A percentile compares a stretch with the other conserved stretches of the same genome.
These are phyloP conservation scores for Thozetella sp. DNA, from an alignment of 495 filamentous ascomycete species.

Conservation along the genomic window DNA sequence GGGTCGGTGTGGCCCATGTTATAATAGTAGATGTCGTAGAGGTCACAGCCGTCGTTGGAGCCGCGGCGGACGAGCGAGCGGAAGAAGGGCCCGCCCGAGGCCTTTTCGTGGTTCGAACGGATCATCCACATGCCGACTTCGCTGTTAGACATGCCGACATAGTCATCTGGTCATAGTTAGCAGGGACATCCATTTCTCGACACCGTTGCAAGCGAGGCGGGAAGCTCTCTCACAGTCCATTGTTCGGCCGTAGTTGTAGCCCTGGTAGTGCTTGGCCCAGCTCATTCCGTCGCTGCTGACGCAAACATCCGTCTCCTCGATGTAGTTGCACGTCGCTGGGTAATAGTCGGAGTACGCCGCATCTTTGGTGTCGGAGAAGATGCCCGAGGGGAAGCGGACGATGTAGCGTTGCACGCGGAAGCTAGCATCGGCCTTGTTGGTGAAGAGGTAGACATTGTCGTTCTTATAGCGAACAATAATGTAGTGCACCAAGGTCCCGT, in stretches of 20 bases:
- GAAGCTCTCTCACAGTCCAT: not conserved
- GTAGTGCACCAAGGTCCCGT: not conserved
- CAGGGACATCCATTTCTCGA: no score
- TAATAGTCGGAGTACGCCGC: not conserved
- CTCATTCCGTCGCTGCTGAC: not conserved
- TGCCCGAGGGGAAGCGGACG: not conserved
- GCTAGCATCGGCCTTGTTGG: constrained; percentile 2
- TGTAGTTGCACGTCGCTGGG: not conserved
- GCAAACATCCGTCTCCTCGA: not conserved
- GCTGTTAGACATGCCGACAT: not conserved
- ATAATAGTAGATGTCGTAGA: not conserved
- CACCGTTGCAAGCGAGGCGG: not conserved
- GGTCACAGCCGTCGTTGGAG: not conserved
- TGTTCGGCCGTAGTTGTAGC: not conserved
- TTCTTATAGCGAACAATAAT: not conserved
- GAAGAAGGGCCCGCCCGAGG: not conserved
- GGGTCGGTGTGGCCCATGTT: constrained; percentile 2
- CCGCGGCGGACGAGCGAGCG: not conserved
- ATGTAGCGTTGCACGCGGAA: not conserved
- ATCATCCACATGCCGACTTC: not conserved
- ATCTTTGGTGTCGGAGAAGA: not conserved
- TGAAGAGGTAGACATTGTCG: constrained; percentile 1
- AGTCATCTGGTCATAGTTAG: not conserved
- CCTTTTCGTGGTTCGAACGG: constrained; percentile 2
- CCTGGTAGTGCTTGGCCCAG: constrained; percentile 1